phyloP scores from a whole-genome alignment of 2,329 filamentous ascomycete species.

The Fusarium pininemorale region DNA sequence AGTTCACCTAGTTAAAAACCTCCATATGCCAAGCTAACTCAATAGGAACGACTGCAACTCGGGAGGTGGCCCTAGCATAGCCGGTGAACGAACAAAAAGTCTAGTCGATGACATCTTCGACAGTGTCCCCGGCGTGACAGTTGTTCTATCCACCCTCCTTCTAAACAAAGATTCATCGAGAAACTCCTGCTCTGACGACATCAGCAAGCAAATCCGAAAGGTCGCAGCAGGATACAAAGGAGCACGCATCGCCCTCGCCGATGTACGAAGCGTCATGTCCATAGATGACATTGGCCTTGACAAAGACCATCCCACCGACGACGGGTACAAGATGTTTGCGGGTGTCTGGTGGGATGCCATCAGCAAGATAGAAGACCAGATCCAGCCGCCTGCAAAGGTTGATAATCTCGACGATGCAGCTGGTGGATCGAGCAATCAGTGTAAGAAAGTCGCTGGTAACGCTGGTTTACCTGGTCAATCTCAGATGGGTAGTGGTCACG shows the following conservation, averaged over 20 bases:
- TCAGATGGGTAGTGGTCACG: neutral
- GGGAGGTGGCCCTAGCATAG: neutral
- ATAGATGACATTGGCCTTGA: neutral
- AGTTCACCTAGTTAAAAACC: neutral
- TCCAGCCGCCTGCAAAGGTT: neutral
- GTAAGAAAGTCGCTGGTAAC: neutral
- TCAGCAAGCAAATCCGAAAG: neutral
- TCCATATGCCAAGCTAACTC: neutral
- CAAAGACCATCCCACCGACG: neutral
- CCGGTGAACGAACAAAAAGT: neutral
- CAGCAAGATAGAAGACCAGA: neutral
- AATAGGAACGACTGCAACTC: neutral
- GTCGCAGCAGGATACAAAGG: neutral
- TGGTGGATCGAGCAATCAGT: neutral
- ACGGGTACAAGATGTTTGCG: neutral
- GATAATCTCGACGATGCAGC: neutral
- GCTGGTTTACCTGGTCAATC: neutral
- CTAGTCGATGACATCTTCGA: neutral
- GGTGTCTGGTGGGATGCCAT: slow-evolving; percentile 1
- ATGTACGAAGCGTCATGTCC: neutral
- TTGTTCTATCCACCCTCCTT: neutral
- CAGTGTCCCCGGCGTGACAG: neutral
- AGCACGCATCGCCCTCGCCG: neutral
- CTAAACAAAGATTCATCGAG: neutral
- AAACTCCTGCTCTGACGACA: neutral